A percentile compares a stretch with the other conserved stretches of the same genome.
Evolutionary conservation across 2,329 filamentous ascomycete genomes (phyloP).

Genomic region (Monilinia fructicola): DNA sequence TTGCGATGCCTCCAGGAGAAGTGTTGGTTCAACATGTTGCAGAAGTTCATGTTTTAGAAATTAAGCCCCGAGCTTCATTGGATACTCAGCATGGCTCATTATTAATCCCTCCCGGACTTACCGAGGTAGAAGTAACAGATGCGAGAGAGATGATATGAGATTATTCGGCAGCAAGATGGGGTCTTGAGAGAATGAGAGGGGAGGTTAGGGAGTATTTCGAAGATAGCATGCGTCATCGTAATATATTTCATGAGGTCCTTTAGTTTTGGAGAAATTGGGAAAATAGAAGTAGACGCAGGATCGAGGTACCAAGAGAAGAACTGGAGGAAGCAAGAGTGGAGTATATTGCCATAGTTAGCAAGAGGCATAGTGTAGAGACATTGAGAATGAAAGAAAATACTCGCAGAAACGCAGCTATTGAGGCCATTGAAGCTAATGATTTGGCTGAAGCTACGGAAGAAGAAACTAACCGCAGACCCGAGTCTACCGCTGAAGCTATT

Average conservation of each 20-base stretch:
- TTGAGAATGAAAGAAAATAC: too few relatives aligned
- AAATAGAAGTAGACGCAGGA: neutral
- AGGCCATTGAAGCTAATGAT: too few relatives aligned
- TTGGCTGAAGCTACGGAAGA: too few relatives aligned
- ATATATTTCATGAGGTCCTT: neutral
- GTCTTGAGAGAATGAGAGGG: neutral
- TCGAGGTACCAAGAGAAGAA: neutral
- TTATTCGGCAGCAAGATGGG: neutral
- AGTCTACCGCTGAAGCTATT: neutral
- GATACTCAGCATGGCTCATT: neutral
- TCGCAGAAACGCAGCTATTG: too few relatives aligned
- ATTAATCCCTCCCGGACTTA: too few relatives aligned
- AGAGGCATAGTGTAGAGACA: too few relatives aligned
- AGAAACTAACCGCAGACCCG: too few relatives aligned
- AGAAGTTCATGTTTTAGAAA: neutral
- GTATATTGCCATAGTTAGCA: neutral
- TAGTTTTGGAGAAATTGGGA: neutral
- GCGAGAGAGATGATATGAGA: neutral
- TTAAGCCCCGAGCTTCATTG: neutral
- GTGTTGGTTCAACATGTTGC: neutral
- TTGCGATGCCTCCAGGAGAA: neutral
- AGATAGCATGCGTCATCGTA: neutral
- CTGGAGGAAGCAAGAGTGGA: neutral
- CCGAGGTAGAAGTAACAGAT: too few relatives aligned
- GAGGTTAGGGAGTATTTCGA: neutral